Base-by-base conservation (phyloP, 495 filamentous ascomycete genomes). In the Penicillium ochrochloron region DNA sequence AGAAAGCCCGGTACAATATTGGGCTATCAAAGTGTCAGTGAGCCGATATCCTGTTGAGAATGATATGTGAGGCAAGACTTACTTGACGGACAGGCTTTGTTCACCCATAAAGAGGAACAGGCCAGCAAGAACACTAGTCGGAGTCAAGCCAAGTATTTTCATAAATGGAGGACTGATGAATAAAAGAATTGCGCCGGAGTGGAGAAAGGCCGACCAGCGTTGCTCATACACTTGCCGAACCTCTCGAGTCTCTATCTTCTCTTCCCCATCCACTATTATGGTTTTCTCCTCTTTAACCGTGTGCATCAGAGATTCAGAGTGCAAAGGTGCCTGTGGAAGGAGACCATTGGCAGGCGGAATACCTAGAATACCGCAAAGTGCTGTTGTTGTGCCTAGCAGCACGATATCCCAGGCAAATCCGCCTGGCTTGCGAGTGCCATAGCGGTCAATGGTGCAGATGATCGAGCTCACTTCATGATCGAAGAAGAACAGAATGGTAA, bases 401-500 rank as follows among this genome's bases (percentile, higher is more conserved):
- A 85, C 77, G 17, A 90, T 86, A 63, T 90, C 89, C 89, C 89
- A 90, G 2, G 89, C 88, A 63, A 89, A 90, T 0, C 89, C 88
- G 4, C 86, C 84, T 2, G 87, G 88, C 63, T 90, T 90, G 46
- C 76, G 78, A 3, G 86, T 85, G 6, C 88, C 88, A 69, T 91
- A 90, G 19, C 87, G 83, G 21, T 86, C 82, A 59, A 89, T 83
- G 0, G 89, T 91, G 68, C 88, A 90, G 54, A 90, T 90, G 59
- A 91, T 91, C n/a, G 86, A 90, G 68, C 85, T 89, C 27, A 91
- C 87, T 67, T 91, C 89, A 58, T 90, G 89, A 61, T 91, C 88
- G 66, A 91, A 91, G 76, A 89, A 91, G 78, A 90, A 91, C 0
- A 91, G 81, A 0, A 86, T 77, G 1, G 88, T 91, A 60, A 91